Base-by-base conservation (phyloP, 2,329 filamentous ascomycete genomes). In the Thyridium curvatum region DNA sequence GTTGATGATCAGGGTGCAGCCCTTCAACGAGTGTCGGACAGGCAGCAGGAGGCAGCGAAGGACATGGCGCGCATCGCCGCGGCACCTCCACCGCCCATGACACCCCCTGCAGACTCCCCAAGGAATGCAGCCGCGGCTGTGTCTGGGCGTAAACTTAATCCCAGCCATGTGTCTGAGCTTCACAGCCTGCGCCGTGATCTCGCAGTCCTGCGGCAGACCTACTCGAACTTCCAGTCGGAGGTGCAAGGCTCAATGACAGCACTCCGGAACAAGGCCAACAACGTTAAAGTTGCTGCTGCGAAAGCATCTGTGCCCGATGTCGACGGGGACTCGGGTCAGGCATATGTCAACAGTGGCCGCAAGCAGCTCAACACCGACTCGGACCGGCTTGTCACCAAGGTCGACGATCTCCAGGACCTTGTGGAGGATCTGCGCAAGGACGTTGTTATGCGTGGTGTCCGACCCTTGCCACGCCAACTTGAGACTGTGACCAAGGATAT, bases 381-480 rank as follows among this genome's bases (percentile, higher is more conserved):
- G 1, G 91, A 97, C 60, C 83, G 82, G 46, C 81, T 98, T 41
- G 90, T 98, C 48, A 84, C 80, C 50, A 84, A 88, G 55, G 93
- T 98, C 10, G 93, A 98, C 56, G 91, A 97, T 55, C 74, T 98
- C n/a, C 93, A 97, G 64, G 93, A 98, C 60, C 72, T 93, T 39
- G 87, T 98, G 15, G 93, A 98, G 61, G 93, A 98, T 57, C 75
- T 98, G 32, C 88, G 93, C 44, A 97, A 98, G 66, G 93, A 98
- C 55, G 93, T 98, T 34, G 93, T 98, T 34, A 74, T 82, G 42
- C 86, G 93, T 42, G 93, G 93, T 41, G 93, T 98, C 34, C 84
- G 93, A 29, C 93, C 93, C 8, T 69, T 94, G 29, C 90, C 91
- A 6, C 79, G 90, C 43, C 90, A 96, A 66, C 79, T 98, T 34